These are phyloP conservation scores for Nakazawaea ishiwadae DNA, from an alignment of 805 yeast genomes.

Conservation along the genomic window DNA sequence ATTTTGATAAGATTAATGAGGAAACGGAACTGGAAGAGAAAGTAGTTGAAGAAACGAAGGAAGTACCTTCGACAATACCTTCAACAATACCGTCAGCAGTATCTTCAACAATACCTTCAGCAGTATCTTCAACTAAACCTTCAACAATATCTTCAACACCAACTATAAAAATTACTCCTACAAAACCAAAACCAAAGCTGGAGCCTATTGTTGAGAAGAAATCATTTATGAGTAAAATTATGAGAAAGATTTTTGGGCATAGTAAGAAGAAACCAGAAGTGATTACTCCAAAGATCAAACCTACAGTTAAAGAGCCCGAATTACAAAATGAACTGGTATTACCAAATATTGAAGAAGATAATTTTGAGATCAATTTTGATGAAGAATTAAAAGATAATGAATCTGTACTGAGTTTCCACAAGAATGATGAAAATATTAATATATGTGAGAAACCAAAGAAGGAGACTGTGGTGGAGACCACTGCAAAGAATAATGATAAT, in stretches of 20 bases:
- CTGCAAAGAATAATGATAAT: neutral
- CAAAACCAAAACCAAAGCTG: neutral
- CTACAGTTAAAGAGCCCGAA: no score
- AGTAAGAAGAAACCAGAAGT: neutral
- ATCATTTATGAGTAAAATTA: conserved; percentile 3
- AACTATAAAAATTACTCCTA: neutral
- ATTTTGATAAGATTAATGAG: neutral
- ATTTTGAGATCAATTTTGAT: conserved; percentile 14
- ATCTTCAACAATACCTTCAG: neutral
- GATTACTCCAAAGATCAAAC: neutral
- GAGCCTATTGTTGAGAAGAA: conserved; percentile 8
- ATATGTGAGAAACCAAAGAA: no score
- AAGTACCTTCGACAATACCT: neutral
- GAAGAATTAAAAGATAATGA: conserved; percentile 4
- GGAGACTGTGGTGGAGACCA: neutral
- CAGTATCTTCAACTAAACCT: neutral
- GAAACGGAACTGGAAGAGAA: neutral
- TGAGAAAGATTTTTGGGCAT: conserved; percentile 1
- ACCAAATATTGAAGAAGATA: neutral
- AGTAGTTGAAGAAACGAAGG: neutral
- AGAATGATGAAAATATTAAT: neutral
- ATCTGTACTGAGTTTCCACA: neutral
- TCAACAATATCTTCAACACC: neutral
- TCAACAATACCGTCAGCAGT: neutral
- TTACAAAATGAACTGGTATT: no score